phyloP scores from a whole-genome alignment of 139 green algal genomes.

The Coelastrella sp. region DNA sequence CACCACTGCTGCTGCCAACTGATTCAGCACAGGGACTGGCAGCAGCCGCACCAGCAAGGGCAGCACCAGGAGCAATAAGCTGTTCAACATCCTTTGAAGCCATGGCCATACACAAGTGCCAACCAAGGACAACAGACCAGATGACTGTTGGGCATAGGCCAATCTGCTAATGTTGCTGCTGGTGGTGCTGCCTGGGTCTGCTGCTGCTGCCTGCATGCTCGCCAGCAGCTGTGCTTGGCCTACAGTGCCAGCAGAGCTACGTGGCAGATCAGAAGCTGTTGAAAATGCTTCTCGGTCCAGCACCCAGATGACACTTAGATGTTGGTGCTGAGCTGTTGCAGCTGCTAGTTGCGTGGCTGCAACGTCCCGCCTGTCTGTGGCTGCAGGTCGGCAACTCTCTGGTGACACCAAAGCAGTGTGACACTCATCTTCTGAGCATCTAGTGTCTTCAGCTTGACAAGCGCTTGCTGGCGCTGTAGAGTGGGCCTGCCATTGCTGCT shows the following conservation, averaged over 20 bases:
- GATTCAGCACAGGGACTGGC: slow-evolving; percentile 16
- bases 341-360: slow-evolving; percentile 1
- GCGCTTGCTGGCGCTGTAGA: too few relatives aligned
- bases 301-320: slow-evolving; percentile 15
- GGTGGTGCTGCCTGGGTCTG: not conserved
- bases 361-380: too few relatives aligned
- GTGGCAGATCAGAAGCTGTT: not conserved
- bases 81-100: slow-evolving; percentile 8
- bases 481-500: too few relatives aligned
- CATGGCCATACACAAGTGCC: not conserved
- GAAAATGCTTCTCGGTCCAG: not conserved
- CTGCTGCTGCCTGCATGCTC: slow-evolving; percentile 25
- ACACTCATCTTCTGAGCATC: too few relatives aligned
- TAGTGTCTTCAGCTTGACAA: too few relatives aligned
- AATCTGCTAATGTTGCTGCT: not conserved
- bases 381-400: too few relatives aligned
- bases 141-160: not conserved
- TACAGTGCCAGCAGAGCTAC: not conserved
- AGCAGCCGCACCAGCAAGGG: slow-evolving; percentile 40
- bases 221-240: slow-evolving; percentile 10
- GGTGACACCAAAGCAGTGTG: too few relatives aligned
- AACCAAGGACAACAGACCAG: not conserved
- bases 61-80: slow-evolving; percentile 32
- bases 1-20: not conserved
- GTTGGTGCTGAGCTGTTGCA: slow-evolving; percentile 23